Conservation (phyloP, 225 moss, liverwort and hornwort genomes). For the Pleurozium schreberi region DNA sequence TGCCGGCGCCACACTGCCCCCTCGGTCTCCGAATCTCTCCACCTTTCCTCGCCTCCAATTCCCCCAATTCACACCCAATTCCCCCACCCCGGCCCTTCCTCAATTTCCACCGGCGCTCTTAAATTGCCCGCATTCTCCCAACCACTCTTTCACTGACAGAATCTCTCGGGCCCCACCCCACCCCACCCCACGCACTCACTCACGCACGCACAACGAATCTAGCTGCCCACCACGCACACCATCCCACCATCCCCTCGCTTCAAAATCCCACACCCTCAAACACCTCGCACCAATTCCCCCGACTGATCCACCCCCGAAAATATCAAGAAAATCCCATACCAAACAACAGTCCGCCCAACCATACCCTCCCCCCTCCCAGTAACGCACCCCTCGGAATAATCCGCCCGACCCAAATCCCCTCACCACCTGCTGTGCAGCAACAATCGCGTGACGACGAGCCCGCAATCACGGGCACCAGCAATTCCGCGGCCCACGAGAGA, state of each 20-base stretch:
- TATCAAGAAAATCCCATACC: not conserved
- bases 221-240: not conserved
- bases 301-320: not conserved
- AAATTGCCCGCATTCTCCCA: conserved; percentile 9
- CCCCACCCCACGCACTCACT: not conserved
- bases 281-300: not conserved
- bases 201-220: conserved; percentile 1
- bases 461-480: not conserved
- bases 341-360: not conserved
- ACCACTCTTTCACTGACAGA: not conserved
- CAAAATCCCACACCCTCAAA: not conserved
- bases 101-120: not conserved
- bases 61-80: not conserved
- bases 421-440: not conserved
- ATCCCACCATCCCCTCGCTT: not conserved
- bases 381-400: conserved; percentile 10
- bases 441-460: not conserved
- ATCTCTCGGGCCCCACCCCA: conserved; percentile 1
- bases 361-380: not conserved
- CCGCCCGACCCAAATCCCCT: not conserved
- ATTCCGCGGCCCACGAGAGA: not conserved
- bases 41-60: conserved; percentile 3
- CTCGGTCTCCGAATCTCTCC: conserved; percentile 39
- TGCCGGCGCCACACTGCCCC: conserved; percentile 52
- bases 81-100: not conserved